Conservation (phyloP, 192 early-diverging fungal species). For the Powellomyces hirtus region DNA sequence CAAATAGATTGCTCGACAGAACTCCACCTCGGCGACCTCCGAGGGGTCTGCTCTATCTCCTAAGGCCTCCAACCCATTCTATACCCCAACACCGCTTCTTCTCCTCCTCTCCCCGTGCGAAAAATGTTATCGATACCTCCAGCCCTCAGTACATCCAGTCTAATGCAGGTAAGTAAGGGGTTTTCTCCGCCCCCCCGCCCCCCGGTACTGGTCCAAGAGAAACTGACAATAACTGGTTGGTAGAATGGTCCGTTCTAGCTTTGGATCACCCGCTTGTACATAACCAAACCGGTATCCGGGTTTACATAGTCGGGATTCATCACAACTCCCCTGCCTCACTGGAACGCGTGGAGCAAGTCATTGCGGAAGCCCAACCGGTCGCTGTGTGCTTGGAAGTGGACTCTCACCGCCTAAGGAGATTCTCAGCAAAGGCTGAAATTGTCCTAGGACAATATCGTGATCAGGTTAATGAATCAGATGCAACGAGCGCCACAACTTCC, state of each 20-base stretch:
- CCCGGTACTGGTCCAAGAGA: background rate
- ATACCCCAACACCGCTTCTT: too few species aligned
- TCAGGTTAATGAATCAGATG: background rate
- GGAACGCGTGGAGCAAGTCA: conserved; percentile 19
- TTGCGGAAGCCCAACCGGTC: conserved; percentile 6
- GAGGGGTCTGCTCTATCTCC: too few species aligned
- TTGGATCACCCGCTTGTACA: conserved; percentile 22
- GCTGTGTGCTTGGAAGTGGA: conserved; percentile 28
- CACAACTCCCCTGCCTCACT: conserved; percentile 28
- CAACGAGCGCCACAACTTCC: background rate
- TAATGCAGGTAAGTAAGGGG: background rate
- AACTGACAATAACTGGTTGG: background rate
- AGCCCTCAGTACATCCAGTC: background rate
- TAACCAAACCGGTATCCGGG: conserved; percentile 14
- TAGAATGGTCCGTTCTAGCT: conserved; percentile 17
- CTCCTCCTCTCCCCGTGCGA: too few species aligned
- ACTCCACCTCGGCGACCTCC: too few species aligned
- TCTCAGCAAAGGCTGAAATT: conserved; percentile 8
- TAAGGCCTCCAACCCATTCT: too few species aligned
- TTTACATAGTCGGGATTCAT: conserved; percentile 23
- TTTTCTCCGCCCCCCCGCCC: background rate
- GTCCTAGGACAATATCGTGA: background rate
- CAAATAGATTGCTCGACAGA: too few species aligned
- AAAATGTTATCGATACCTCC: conserved; percentile 1
- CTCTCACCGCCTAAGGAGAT: background rate